A percentile compares a stretch with the other conserved stretches of the same genome.
Conservation (phyloP, 2,329 filamentous ascomycete genomes). For the Cercospora beticola region DNA sequence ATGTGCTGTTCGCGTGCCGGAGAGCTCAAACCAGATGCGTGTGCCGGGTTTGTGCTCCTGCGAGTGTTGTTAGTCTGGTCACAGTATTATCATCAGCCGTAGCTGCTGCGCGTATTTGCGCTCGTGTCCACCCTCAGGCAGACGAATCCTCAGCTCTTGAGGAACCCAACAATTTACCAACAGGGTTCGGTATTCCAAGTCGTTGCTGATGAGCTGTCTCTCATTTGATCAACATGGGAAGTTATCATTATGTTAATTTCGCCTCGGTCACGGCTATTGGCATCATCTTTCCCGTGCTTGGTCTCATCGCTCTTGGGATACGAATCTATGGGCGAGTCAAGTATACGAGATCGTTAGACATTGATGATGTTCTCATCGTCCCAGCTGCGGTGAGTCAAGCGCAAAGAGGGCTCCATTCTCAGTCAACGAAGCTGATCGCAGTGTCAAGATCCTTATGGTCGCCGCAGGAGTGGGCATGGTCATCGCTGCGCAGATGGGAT, state of each 20-base stretch:
- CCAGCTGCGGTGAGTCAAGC: conserved; percentile 15
- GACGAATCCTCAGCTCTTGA: not conserved
- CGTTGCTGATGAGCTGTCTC: not conserved
- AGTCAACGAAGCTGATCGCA: not conserved
- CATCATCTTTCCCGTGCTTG: conserved; percentile 16
- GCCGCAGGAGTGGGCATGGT: conserved; percentile 16
- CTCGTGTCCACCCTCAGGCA: not conserved
- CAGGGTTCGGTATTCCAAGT: not conserved
- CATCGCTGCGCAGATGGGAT: conserved; percentile 11
- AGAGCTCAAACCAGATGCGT: not conserved
- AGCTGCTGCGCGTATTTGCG: not conserved
- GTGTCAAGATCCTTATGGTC: conserved; percentile 13
- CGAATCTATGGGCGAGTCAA: conserved; percentile 16
- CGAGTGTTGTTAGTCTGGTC: not conserved
- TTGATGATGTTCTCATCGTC: conserved; percentile 20
- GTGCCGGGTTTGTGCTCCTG: not conserved
- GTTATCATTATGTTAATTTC: conserved; percentile 15
- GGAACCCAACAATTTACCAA: not conserved
- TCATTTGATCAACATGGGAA: not conserved
- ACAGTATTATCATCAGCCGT: conserved; percentile 1
- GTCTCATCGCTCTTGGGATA: conserved; percentile 3
- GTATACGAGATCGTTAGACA: conserved; percentile 16
- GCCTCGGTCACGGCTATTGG: conserved; percentile 17
- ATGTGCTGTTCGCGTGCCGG: conserved; percentile 9
- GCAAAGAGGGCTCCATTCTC: not conserved